These are phyloP conservation scores for Alisma plantagoaquatica DNA, from an alignment of 106 monocot species.

Conservation along the genomic window DNA sequence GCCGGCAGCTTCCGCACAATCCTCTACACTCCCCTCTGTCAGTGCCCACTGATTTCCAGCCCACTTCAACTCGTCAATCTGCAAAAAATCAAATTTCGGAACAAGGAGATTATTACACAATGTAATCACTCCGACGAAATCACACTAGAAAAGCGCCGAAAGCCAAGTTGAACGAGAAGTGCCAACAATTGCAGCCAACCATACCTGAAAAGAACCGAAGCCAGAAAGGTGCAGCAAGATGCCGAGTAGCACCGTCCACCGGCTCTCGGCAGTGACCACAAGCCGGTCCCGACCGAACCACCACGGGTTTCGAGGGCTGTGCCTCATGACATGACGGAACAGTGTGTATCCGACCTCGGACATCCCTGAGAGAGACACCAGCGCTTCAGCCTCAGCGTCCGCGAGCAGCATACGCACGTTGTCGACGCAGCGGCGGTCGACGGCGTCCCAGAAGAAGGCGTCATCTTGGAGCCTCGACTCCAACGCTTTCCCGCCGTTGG, in stretches of 20 bases:
- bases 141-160: not conserved
- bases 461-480: constrained; percentile 4
- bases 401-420: constrained; percentile 31
- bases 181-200: not conserved
- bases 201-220: constrained; percentile 32
- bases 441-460: constrained; percentile 5
- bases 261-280: constrained; percentile 31
- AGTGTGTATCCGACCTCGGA: constrained; percentile 25
- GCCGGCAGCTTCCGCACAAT: constrained; percentile 17
- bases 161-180: not conserved
- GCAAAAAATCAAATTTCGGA: too few relatives aligned
- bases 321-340: constrained; percentile 27
- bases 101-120: not conserved
- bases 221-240: constrained; percentile 31
- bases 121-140: not conserved
- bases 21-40: constrained; percentile 27
- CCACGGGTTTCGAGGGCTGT: constrained; percentile 24
- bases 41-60: constrained; percentile 21
- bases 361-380: constrained; percentile 28
- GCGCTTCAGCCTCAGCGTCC: constrained; percentile 27
- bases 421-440: constrained; percentile 30
- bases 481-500: not conserved
- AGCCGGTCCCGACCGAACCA: constrained; percentile 35
- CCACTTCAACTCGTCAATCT: constrained; percentile 32
- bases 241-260: constrained; percentile 25